These are phyloP conservation scores for Schizophyllum amplum DNA, from an alignment of 1,284 basidiomycete species.

Conservation along the genomic window DNA sequence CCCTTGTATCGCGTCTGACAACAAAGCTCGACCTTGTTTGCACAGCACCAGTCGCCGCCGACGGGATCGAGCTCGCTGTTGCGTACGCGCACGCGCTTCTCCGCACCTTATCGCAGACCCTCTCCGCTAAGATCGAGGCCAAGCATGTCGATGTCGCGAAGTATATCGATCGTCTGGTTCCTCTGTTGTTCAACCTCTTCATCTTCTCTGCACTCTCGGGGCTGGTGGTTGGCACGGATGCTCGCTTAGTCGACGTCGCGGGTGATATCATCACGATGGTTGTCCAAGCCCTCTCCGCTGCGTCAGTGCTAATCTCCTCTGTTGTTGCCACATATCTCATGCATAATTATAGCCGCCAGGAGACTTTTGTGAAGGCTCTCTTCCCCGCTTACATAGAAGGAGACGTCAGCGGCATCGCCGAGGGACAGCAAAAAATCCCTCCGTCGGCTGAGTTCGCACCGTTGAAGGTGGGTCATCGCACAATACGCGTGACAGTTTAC, in stretches of 20 bases:
- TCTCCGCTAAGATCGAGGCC: slow-evolving; percentile 57
- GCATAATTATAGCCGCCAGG: slow-evolving; percentile 40
- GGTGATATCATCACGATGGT: slow-evolving; percentile 64
- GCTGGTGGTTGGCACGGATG: slow-evolving; percentile 36
- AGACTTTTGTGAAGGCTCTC: slow-evolving; percentile 43
- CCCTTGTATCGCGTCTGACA: slow-evolving; percentile 70
- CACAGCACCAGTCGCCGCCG: slow-evolving; percentile 19
- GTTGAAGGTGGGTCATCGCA: slow-evolving; percentile 31
- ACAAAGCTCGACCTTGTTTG: slow-evolving; percentile 75
- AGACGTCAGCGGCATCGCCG: slow-evolving; percentile 42
- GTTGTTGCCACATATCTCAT: slow-evolving; percentile 1
- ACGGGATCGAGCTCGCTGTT: slow-evolving; percentile 45
- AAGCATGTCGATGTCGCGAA: slow-evolving; percentile 66
- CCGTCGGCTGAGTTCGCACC: slow-evolving; percentile 31
- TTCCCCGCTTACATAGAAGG: slow-evolving; percentile 58
- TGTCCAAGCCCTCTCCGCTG: slow-evolving; percentile 49
- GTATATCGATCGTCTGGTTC: slow-evolving; percentile 70
- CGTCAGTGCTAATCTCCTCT: slow-evolving; percentile 40
- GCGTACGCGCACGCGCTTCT: slow-evolving; percentile 85
- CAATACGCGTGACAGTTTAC: slow-evolving; percentile 1
- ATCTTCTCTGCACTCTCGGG: slow-evolving; percentile 44
- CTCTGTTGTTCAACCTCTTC: slow-evolving; percentile 65
- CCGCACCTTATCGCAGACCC: slow-evolving; percentile 52
- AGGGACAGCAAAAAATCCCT: slow-evolving; percentile 42
- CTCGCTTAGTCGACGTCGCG: slow-evolving; percentile 56